A percentile compares a stretch with the other conserved stretches of the same genome.
phyloP scores from a whole-genome alignment of 768 basidiomycete genomes.

The Pholiota conissans region DNA sequence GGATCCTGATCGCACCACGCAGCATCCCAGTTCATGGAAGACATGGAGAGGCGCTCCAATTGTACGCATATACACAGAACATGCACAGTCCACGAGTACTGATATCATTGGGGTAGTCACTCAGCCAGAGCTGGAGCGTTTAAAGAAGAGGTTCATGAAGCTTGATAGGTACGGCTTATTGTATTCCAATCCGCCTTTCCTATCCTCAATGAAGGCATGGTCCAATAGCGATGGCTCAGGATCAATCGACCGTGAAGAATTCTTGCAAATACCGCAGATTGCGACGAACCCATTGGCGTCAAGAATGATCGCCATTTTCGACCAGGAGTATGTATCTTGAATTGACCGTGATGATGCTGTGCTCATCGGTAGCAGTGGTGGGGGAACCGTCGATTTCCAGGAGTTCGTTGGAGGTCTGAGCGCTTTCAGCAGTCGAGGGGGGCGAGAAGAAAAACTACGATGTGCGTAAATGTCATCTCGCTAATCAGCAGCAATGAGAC shows the following conservation, averaged over 20 bases:
- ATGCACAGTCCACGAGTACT: not conserved
- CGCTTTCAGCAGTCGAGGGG: constrained; percentile 96
- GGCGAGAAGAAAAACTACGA: constrained; percentile 92
- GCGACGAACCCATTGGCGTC: constrained; percentile 96
- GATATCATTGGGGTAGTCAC: constrained; percentile 64
- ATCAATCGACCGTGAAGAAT: constrained; percentile 98
- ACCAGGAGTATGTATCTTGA: constrained; percentile 82
- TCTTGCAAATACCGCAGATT: constrained; percentile 98
- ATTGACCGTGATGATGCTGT: not conserved
- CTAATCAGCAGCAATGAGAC: constrained; percentile 11
- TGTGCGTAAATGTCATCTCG: constrained; percentile 55
- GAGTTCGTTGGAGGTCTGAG: constrained; percentile 98
- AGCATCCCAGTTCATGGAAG: constrained; percentile 96
- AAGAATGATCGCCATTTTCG: constrained; percentile 99
- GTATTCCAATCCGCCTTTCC: not conserved
- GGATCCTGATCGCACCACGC: constrained; percentile 10
- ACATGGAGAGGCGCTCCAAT: constrained; percentile 96
- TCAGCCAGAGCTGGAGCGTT: constrained; percentile 86
- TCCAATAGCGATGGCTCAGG: constrained; percentile 85
- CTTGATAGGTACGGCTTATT: constrained; percentile 70
- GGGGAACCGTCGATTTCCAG: constrained; percentile 98
- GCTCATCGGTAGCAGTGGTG: constrained; percentile 60
- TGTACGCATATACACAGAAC: constrained; percentile 55
- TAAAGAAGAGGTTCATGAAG: constrained; percentile 99
- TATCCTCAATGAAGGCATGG: not conserved